phyloP scores from a whole-genome alignment of 1,284 basidiomycete species.

The Exobasidium rhododendri region DNA sequence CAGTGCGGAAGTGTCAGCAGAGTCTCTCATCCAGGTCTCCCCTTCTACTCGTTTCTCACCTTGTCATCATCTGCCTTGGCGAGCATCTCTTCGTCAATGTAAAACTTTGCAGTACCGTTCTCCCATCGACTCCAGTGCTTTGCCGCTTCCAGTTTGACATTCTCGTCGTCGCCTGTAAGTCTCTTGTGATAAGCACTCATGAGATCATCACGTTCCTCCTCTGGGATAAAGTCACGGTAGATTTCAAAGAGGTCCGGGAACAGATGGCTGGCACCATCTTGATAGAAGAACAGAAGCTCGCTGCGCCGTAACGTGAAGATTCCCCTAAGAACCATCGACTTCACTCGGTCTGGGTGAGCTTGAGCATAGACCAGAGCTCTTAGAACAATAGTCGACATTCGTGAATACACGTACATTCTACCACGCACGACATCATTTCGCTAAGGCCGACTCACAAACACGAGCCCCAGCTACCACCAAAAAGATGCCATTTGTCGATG shows the following conservation, averaged over 20 bases:
- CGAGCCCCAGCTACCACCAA: conserved; percentile 63
- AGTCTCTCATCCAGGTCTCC: not conserved
- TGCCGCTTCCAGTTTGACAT: conserved; percentile 68
- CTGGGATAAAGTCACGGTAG: conserved; percentile 75
- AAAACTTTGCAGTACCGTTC: conserved; percentile 44
- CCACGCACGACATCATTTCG: not conserved
- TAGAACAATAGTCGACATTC: conserved; percentile 9
- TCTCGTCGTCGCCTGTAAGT: conserved; percentile 71
- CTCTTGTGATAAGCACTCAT: conserved; percentile 75
- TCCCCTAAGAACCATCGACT: conserved; percentile 77
- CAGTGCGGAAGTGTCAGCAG: not conserved
- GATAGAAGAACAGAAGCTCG: conserved; percentile 90
- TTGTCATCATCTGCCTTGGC: conserved; percentile 21
- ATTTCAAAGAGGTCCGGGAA: conserved; percentile 56
- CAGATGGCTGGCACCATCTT: conserved; percentile 62
- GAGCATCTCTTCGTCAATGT: conserved; percentile 39
- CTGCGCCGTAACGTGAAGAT: conserved; percentile 79
- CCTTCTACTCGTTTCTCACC: not conserved
- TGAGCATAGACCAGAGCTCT: conserved; percentile 75
- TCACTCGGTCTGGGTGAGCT: conserved; percentile 75
- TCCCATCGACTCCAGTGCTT: conserved; percentile 67
- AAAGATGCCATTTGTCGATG: conserved; percentile 47
- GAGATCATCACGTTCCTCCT: conserved; percentile 72
- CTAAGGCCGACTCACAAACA: not conserved
- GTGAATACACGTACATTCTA: not conserved